A percentile compares a stretch with the other conserved stretches of the same genome.
Evolutionary conservation across 345 rosid species (phyloP).

Genomic region (Lepidium africanum): DNA sequence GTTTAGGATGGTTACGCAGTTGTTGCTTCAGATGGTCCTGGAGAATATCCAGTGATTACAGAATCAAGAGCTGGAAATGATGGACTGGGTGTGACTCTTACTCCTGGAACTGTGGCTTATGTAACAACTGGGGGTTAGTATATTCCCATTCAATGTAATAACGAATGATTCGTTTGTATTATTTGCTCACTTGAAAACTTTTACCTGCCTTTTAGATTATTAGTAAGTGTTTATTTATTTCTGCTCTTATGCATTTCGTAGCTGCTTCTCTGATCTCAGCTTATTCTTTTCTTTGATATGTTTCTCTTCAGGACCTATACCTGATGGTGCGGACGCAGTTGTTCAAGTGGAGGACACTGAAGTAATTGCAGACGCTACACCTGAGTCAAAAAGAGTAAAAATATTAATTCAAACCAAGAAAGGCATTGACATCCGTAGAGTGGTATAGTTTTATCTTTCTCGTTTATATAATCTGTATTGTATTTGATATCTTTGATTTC

Average conservation of each 20-base stretch:
- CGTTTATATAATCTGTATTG: background rate
- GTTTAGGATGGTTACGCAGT: conserved; percentile 94
- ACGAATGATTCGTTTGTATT: background rate
- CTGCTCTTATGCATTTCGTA: background rate
- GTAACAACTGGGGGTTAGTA: conserved; percentile 92
- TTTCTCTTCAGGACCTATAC: conserved; percentile 64
- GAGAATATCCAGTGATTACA: conserved; percentile 73
- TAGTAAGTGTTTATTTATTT: background rate
- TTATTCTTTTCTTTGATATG: background rate
- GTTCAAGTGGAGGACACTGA: conserved; percentile 93
- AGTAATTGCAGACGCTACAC: conserved; percentile 30
- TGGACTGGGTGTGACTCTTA: conserved; percentile 67
- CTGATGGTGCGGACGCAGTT: conserved; percentile 97
- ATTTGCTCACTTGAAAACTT: background rate
- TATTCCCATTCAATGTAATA: too few relatives aligned
- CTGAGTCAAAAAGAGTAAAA: conserved; percentile 44
- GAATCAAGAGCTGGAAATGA: conserved; percentile 98
- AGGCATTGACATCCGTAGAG: conserved; percentile 85
- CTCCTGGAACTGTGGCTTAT: conserved; percentile 93
- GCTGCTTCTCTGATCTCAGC: background rate
- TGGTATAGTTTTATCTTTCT: conserved; percentile 48
- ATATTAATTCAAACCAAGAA: conserved; percentile 56
- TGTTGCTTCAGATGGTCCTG: conserved; percentile 89
- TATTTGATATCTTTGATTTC: background rate
- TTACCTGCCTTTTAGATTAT: background rate